phyloP scores from a whole-genome alignment of 1,284 basidiomycete genomes.

The Phylloporus sp. region DNA sequence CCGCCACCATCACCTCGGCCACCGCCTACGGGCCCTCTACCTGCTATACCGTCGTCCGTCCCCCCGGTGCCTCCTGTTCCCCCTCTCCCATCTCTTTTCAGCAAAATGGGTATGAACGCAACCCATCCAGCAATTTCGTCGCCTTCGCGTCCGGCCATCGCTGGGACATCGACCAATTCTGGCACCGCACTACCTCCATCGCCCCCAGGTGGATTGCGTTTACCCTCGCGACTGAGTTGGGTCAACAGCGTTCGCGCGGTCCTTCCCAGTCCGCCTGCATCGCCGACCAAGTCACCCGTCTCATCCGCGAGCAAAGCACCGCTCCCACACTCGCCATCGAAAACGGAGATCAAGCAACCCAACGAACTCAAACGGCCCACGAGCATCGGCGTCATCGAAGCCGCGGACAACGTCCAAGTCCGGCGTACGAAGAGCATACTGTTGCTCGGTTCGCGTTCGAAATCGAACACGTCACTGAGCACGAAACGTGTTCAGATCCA shows the following conservation, averaged over 20 bases:
- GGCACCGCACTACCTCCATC: constrained; percentile 28
- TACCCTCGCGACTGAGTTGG: constrained; percentile 38
- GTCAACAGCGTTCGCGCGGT: constrained; percentile 30
- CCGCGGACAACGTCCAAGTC: constrained; percentile 29
- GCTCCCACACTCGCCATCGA: constrained; percentile 15
- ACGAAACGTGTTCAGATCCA: constrained; percentile 37
- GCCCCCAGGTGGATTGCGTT: constrained; percentile 33
- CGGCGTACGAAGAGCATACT: constrained; percentile 39
- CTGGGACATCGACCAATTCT: constrained; percentile 12
- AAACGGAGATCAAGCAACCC: constrained; percentile 11
- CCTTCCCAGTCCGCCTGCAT: constrained; percentile 38
- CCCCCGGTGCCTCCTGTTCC: constrained; percentile 34
- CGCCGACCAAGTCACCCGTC: constrained; percentile 26
- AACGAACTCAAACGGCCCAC: constrained; percentile 25
- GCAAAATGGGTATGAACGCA: constrained; percentile 19
- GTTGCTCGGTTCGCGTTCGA: constrained; percentile 35
- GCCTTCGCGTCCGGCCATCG: constrained; percentile 9
- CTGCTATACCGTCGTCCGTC: constrained; percentile 30
- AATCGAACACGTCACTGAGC: constrained; percentile 30
- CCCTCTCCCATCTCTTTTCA: constrained; percentile 28
- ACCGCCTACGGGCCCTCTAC: constrained; percentile 35
- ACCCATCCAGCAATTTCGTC: constrained; percentile 4
- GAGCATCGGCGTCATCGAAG: constrained; percentile 37
- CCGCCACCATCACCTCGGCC: constrained; percentile 31
- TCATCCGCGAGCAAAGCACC: constrained; percentile 11